Base-by-base conservation (phyloP, 1,284 basidiomycete genomes). In the Ceratobasidium sp. region DNA sequence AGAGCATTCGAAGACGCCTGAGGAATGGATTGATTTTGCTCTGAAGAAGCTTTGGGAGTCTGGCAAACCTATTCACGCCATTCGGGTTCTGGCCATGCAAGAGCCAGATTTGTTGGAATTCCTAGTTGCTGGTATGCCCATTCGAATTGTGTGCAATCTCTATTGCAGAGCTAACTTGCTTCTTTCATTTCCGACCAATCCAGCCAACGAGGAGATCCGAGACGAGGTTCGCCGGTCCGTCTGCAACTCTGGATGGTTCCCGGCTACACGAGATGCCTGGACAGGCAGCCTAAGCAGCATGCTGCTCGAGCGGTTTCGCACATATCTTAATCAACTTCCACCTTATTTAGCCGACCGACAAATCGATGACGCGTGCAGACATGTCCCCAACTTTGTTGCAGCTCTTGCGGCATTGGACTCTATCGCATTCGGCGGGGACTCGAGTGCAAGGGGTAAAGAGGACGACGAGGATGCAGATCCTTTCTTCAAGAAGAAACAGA, bases 1-100 rank as follows among this genome's bases (percentile, higher is more conserved):
- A 27, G 55, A 57, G 12, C 38, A 18, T 44, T 65, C 62, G 5
- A 65, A 44, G 7, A 71, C 83, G 0, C 84, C 87, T 2, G 89
- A 89, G 35, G 89, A 90, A 80, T 89, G 89, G 89, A 85, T 89
- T 23, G 82, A 46, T 14, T 73, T 73, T 73, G 70, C 70, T 5
- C 38, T 60, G 30, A 73, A 27, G 70, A 73, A 60, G 55, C 20
- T 73, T 7, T 48, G 44, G 23, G 18, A 44, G 33, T 44, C 54
- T 33, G 70, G 23, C 5, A n/a, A 30, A 23, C 18, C 38, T 8
- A 23, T 30, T 10, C 35, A 59, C 4, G 70, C 44, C 5, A 46
- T 73, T 20, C 20, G 12, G 3, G 35, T 44, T 33, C 33, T 73
- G 55, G 55, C 57, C 7, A 44, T 14, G 35, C 33, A 60, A 30